Percentiles rank a stretch among this genome's conserved stretches.
These are phyloP conservation scores for Zancudomyces culisetae DNA, from an alignment of 371 early-diverging fungal species.

Conservation along the genomic window DNA sequence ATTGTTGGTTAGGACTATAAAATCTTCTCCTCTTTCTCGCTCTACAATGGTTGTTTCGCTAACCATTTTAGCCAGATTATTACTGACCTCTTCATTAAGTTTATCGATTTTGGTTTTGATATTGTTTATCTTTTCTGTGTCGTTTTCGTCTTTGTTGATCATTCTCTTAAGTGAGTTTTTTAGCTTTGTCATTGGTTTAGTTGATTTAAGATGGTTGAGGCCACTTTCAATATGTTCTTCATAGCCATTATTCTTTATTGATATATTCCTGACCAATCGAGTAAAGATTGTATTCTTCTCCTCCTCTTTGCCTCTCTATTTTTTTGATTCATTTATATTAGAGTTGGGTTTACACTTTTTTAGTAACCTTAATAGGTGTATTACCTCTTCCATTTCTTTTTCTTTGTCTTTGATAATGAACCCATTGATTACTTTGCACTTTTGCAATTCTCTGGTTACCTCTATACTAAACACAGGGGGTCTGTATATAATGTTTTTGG, in stretches of 20 bases:
- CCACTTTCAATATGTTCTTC: background rate
- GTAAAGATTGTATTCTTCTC: background rate
- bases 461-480: constrained; percentile 65
- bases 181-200: background rate
- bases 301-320: background rate
- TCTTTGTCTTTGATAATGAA: background rate
- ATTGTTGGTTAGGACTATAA: too few species aligned
- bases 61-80: too few species aligned
- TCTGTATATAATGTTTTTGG: constrained; percentile 54
- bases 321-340: background rate
- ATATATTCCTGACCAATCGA: background rate
- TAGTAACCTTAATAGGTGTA: background rate
- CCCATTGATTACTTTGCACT: constrained; percentile 27
- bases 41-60: too few species aligned
- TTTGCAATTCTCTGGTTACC: constrained; percentile 53
- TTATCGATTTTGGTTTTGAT: background rate
- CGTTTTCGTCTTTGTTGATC: background rate
- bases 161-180: background rate
- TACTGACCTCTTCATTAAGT: too few species aligned
- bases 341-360: background rate
- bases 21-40: too few species aligned
- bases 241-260: background rate
- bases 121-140: background rate
- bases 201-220: background rate
- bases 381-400: background rate